Evolutionary conservation across 2,329 filamentous ascomycete species (phyloP).

Genomic region (Epichloe gansuensis): DNA sequence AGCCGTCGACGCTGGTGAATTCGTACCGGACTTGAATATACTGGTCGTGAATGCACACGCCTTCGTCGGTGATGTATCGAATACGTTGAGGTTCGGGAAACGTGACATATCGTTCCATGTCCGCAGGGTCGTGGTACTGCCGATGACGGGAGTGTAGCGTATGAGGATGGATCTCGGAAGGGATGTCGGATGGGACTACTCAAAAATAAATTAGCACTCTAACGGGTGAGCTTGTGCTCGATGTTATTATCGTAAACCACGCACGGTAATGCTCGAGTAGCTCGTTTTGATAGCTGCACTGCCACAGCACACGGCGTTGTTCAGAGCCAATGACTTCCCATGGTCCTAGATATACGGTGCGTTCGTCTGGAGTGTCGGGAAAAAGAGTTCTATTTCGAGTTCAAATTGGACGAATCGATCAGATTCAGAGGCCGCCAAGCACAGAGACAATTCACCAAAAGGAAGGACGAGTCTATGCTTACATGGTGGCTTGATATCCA

Average conservation of each 20-base stretch:
- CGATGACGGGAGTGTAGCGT: constrained; percentile 38
- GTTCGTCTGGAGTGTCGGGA: constrained; percentile 34
- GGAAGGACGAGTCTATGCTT: constrained; percentile 9
- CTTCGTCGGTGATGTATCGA: constrained; percentile 33
- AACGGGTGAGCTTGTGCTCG: not conserved
- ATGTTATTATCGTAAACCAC: not conserved
- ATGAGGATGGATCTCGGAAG: constrained; percentile 33
- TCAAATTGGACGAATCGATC: constrained; percentile 10
- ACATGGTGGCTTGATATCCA: constrained; percentile 43
- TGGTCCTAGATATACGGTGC: constrained; percentile 38
- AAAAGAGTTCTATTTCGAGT: constrained; percentile 30
- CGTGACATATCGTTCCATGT: constrained; percentile 35
- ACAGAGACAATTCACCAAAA: not conserved
- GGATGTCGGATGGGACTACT: constrained; percentile 32
- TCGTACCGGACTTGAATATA: constrained; percentile 36
- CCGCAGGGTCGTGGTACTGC: constrained; percentile 34
- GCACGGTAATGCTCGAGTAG: constrained; percentile 37
- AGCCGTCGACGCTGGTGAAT: constrained; percentile 35
- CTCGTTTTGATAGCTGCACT: constrained; percentile 39
- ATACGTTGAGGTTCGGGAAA: constrained; percentile 36
- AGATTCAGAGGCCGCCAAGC: not conserved
- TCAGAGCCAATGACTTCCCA: constrained; percentile 37
- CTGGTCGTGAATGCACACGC: constrained; percentile 34
- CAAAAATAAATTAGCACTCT: not conserved
- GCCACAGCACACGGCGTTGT: constrained; percentile 37